A percentile compares a stretch with the other conserved stretches of the same genome.
Evolutionary conservation across 805 yeast genomes (phyloP).

Genomic region (Zygosaccharomyces bisporus): DNA sequence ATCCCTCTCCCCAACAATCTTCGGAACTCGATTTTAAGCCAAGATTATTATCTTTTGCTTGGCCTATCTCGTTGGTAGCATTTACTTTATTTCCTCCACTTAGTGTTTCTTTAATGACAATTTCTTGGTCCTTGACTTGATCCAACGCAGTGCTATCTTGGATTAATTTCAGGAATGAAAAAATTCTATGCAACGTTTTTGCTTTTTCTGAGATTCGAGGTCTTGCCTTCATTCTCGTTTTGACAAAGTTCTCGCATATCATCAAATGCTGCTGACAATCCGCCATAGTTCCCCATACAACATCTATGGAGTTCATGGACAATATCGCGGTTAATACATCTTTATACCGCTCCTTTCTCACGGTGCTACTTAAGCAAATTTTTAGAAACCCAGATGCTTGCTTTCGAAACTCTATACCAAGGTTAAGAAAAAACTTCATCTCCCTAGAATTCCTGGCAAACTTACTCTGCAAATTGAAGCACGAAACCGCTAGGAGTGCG

Average conservation of each 20-base stretch:
- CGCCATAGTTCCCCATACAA: constrained; percentile 88
- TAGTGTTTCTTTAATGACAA: constrained; percentile 10
- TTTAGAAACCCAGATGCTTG: constrained; percentile 71
- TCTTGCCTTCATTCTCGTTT: constrained; percentile 61
- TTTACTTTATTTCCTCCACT: constrained; percentile 17
- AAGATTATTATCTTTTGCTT: background rate
- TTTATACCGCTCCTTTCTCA: constrained; percentile 64
- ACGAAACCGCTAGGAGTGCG: constrained; percentile 76
- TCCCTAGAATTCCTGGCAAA: constrained; percentile 62
- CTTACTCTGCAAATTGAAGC: constrained; percentile 73
- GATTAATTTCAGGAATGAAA: constrained; percentile 66
- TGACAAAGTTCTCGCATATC: constrained; percentile 72
- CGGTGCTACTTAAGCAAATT: constrained; percentile 51
- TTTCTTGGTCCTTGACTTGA: constrained; percentile 32
- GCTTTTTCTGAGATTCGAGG: constrained; percentile 73
- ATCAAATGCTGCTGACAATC: constrained; percentile 73
- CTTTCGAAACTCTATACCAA: constrained; percentile 69
- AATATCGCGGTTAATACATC: constrained; percentile 79
- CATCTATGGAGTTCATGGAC: constrained; percentile 83
- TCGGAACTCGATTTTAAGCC: background rate
- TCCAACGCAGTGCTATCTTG: constrained; percentile 63
- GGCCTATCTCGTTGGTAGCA: constrained; percentile 2
- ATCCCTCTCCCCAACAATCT: constrained; percentile 11
- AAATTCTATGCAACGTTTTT: constrained; percentile 69
- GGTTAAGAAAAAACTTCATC: constrained; percentile 63